Evolutionary conservation across 2,329 filamentous ascomycete species (phyloP).

Genomic region (Aureobasidium melanogenum): DNA sequence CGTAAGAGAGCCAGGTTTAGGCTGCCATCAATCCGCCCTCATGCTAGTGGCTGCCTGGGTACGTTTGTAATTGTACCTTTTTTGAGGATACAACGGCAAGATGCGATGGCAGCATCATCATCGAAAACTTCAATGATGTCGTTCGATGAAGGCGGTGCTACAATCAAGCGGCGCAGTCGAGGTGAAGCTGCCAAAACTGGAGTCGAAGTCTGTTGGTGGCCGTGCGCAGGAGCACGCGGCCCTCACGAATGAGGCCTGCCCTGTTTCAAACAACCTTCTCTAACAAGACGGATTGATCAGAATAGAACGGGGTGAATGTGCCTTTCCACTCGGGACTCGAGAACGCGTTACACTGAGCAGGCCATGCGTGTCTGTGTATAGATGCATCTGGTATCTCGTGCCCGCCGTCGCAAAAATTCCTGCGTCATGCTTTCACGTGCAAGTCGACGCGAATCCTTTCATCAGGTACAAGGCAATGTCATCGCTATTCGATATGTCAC

Average conservation of each 20-base stretch:
- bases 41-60: constrained; percentile 4
- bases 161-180: constrained; percentile 4
- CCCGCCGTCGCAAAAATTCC: background rate
- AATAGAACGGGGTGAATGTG: background rate
- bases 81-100: background rate
- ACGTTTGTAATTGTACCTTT: background rate
- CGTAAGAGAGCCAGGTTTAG: background rate
- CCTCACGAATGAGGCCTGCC: background rate
- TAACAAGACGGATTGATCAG: background rate
- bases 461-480: background rate
- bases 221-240: background rate
- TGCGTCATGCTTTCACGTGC: background rate
- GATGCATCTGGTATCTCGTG: background rate
- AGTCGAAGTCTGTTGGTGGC: background rate
- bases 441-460: background rate
- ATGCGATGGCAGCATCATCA: constrained; percentile 2
- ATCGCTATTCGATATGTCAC: background rate
- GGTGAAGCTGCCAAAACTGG: background rate
- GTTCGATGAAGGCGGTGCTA: background rate
- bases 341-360: background rate
- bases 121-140: background rate
- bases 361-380: constrained; percentile 3
- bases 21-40: background rate
- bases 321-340: background rate
- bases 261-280: constrained; percentile 5